Percentiles rank a stretch among this genome's conserved stretches.
Evolutionary conservation across 2,329 filamentous ascomycete genomes (phyloP).

Genomic region (Geosmithia putterillii): DNA sequence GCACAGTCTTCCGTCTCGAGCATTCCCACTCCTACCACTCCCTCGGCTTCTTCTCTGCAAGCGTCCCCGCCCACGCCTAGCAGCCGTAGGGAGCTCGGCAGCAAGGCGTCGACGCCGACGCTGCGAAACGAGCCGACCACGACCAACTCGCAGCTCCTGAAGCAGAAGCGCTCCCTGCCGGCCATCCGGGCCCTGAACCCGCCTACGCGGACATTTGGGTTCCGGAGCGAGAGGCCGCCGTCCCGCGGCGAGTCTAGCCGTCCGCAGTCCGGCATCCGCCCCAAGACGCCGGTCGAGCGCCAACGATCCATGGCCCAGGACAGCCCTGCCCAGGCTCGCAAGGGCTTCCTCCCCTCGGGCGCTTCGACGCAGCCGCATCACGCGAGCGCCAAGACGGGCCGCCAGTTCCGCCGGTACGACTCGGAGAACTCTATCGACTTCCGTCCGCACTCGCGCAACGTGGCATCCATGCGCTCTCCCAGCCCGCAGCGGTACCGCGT

Average conservation of each 20-base stretch:
- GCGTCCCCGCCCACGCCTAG: slow-evolving; percentile 47
- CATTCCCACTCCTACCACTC: slow-evolving; percentile 47
- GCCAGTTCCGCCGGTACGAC: slow-evolving; percentile 67
- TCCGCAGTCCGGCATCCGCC: slow-evolving; percentile 40
- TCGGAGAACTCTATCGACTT: slow-evolving; percentile 57
- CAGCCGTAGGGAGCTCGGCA: slow-evolving; percentile 44
- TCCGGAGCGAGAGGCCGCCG: slow-evolving; percentile 43
- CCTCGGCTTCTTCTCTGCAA: slow-evolving; percentile 35
- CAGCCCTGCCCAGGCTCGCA: slow-evolving; percentile 29
- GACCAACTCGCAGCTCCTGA: slow-evolving; percentile 51
- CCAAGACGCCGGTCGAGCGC: slow-evolving; percentile 62
- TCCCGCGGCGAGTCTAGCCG: slow-evolving; percentile 43
- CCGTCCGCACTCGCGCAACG: slow-evolving; percentile 42
- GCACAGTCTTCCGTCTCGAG: slow-evolving; percentile 57
- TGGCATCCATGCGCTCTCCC: slow-evolving; percentile 47
- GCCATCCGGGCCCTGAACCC: slow-evolving; percentile 40
- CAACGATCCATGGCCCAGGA: slow-evolving; percentile 32
- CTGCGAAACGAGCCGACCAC: slow-evolving; percentile 50
- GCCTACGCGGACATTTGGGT: slow-evolving; percentile 33
- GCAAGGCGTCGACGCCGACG: slow-evolving; percentile 39
- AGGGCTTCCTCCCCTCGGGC: slow-evolving; percentile 67
- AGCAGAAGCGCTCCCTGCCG: slow-evolving; percentile 53
- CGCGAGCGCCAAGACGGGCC: slow-evolving; percentile 55
- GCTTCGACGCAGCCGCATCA: slow-evolving; percentile 68
- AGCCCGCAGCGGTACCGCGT: slow-evolving; percentile 38